Evolutionary conservation across 768 basidiomycete species (phyloP).

Genomic region (Mrakia hoshinonis): DNA sequence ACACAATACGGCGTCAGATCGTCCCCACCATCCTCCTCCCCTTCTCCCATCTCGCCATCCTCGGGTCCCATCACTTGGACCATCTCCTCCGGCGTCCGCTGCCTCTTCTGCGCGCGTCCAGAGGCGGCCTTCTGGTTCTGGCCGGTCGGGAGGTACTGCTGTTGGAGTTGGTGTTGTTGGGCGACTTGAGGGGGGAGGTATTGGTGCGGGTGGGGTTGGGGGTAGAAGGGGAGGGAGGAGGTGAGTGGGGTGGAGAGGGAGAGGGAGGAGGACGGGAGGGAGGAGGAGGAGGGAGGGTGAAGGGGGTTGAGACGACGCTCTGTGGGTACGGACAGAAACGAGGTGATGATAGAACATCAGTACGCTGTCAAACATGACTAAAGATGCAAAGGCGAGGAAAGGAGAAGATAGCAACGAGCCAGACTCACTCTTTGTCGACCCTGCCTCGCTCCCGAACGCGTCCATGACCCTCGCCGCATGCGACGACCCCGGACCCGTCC

Average conservation of each 20-base stretch:
- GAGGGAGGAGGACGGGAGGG: slow-evolving; percentile 1
- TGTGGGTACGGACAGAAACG: neutral
- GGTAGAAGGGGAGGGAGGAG: slow-evolving; percentile 9
- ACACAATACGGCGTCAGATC: slow-evolving; percentile 28
- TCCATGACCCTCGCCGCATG: neutral
- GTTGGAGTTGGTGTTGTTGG: neutral
- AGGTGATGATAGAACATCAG: neutral
- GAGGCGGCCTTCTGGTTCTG: neutral
- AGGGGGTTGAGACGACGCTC: slow-evolving; percentile 19
- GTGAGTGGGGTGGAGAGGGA: slow-evolving; percentile 1
- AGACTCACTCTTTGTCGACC: slow-evolving; percentile 8
- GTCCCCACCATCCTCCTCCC: slow-evolving; percentile 25
- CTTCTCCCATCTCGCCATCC: neutral
- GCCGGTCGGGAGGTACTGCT: neutral
- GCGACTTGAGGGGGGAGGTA: neutral
- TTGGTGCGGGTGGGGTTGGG: neutral
- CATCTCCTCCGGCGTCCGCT: slow-evolving; percentile 15
- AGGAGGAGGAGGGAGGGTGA: slow-evolving; percentile 1
- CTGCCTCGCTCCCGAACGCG: neutral
- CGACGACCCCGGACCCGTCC: neutral
- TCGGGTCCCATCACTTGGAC: neutral
- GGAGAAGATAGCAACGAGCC: neutral
- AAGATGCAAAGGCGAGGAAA: neutral
- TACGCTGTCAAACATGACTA: neutral
- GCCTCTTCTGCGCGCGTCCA: neutral